phyloP scores from a whole-genome alignment of 2,329 filamentous ascomycete genomes.

The Didymosphaeria variabile region DNA sequence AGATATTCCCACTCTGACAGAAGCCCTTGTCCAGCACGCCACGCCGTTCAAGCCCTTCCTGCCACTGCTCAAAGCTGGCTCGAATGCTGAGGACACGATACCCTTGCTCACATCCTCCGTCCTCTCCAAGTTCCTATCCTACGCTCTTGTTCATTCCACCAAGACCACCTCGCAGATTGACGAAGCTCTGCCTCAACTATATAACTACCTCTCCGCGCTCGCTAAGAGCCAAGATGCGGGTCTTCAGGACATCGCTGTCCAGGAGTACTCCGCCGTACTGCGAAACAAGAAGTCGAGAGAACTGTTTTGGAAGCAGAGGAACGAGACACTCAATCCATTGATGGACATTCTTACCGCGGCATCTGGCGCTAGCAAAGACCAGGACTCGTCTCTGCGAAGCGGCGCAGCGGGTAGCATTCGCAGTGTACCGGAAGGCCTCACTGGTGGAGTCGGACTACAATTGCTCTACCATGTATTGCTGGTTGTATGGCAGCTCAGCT shows the following conservation, averaged over 20 bases:
- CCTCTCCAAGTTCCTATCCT: slow-evolving; percentile 78
- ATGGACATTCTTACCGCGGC: slow-evolving; percentile 80
- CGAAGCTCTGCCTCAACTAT: slow-evolving; percentile 80
- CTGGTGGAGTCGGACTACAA: slow-evolving; percentile 87
- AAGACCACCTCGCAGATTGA: slow-evolving; percentile 70
- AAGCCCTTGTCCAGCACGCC: slow-evolving; percentile 76
- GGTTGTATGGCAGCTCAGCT: slow-evolving; percentile 95
- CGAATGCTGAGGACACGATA: slow-evolving; percentile 84
- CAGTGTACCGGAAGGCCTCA: slow-evolving; percentile 71
- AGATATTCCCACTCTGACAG: slow-evolving; percentile 83
- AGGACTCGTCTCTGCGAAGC: slow-evolving; percentile 67
- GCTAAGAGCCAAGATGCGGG: slow-evolving; percentile 87
- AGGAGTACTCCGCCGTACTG: slow-evolving; percentile 86
- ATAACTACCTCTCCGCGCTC: slow-evolving; percentile 84
- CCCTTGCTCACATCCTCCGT: slow-evolving; percentile 90
- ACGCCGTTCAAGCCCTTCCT: slow-evolving; percentile 80
- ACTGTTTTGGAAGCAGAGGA: slow-evolving; percentile 90
- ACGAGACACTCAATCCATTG: slow-evolving; percentile 83
- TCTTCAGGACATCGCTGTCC: slow-evolving; percentile 93
- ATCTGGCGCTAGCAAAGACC: slow-evolving; percentile 76
- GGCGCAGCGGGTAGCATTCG: slow-evolving; percentile 62
- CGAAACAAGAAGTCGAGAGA: slow-evolving; percentile 77
- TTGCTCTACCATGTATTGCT: slow-evolving; percentile 93
- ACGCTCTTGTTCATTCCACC: slow-evolving; percentile 68
- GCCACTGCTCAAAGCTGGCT: slow-evolving; percentile 83